Base-by-base conservation (phyloP, 2,329 filamentous ascomycete genomes). In the Fusarium humuli region DNA sequence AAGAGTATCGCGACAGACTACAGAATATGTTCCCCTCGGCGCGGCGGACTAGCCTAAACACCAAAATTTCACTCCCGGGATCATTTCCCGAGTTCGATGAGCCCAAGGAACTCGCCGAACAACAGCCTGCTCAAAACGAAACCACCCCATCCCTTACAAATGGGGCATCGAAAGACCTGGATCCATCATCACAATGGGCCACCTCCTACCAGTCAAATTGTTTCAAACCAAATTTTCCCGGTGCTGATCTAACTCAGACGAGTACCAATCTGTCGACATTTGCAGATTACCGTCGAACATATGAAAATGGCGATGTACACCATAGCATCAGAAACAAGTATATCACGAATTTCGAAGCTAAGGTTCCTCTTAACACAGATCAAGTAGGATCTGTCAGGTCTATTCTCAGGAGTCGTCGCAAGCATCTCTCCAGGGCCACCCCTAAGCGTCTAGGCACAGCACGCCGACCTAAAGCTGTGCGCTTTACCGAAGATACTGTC, bases 371-470 rank as follows among this genome's bases (percentile, higher is more conserved):
- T 16, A 69, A 46, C 20, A 55, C 45, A 13, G 59, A 48, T 27
- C 70, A 77, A n/a, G 49, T 63, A 30, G 61, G 57, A 20, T 68
- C 66, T 46, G 52, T 77, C n/a, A 67, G 50, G 29, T 77, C 77
- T 4, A 78, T 79, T 34, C 69, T 79, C n/a, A 75, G 69, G 37
- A 73, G 72, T 45, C 74, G 74, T 54, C 70, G 66, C 20, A 74
- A 67, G 30, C 60, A 69, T 14, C 44, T 57, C 13, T 65, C 61
- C 3, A 66, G 37, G 49, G 27, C 30, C 14, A 67, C 70, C 5
- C 76, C 77, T 6, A 77, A 77, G 56, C 71, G 77, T 29, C 69
- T 76, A 32, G 61, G 65, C 22, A 70, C 71, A 62, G 65, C 48
- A 20, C 70, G 71, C 22, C 61, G 71, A 25, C 76, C 76, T 25